Percentiles rank a stretch among this genome's conserved stretches.
Conservation (phyloP, 139 green algal species). For the Eudorina sp. region DNA sequence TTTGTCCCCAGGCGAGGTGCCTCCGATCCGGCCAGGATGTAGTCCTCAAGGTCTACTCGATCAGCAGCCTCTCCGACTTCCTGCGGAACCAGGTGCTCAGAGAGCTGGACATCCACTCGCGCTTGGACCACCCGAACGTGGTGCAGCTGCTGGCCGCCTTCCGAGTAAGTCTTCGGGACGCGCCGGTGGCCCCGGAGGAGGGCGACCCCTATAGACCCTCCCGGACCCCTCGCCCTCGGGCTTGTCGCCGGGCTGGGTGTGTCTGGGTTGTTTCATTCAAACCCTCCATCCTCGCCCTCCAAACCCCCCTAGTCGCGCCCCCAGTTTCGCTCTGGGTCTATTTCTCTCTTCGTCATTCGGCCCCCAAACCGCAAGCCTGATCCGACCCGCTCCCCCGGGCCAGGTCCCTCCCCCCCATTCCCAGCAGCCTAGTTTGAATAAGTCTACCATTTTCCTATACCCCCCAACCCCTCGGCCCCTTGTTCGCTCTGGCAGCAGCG, state of each 20-base stretch:
- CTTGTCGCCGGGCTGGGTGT: no score
- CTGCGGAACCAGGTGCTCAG: slow-evolving; percentile 54
- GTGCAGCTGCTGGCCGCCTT: slow-evolving; percentile 58
- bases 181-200: not conserved
- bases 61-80: slow-evolving; percentile 49
- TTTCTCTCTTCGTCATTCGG: not conserved
- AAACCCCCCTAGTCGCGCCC: not conserved
- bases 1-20: slow-evolving; percentile 15
- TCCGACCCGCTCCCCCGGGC: not conserved
- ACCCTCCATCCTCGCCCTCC: not conserved
- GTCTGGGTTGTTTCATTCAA: no score
- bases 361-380: not conserved
- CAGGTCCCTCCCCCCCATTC: not conserved
- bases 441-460: not conserved
- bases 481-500: no score
- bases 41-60: slow-evolving; percentile 55
- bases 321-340: not conserved
- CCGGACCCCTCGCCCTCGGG: no score
- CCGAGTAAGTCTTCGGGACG: not conserved
- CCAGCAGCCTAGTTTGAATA: not conserved
- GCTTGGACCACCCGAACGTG: slow-evolving; percentile 59
- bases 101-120: slow-evolving; percentile 60
- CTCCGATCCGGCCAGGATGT: slow-evolving; percentile 28
- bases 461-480: not conserved
- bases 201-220: not conserved